Conservation (phyloP, 192 early-diverging fungal genomes). For the Linnemannia schmuckeri region DNA sequence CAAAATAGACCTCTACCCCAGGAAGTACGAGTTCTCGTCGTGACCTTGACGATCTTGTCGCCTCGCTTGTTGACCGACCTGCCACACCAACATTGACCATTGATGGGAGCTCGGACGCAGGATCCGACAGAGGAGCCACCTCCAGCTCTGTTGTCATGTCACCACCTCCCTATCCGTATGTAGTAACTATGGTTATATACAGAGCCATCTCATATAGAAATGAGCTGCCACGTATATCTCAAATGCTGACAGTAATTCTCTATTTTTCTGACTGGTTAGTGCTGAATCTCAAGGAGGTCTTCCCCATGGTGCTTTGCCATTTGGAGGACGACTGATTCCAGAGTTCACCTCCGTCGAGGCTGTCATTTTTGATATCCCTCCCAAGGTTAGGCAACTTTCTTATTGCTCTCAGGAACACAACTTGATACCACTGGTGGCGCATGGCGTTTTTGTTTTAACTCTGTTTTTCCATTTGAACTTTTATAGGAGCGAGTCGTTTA, state of each 20-base stretch:
- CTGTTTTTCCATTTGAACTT: background rate
- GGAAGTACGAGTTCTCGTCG: slow-evolving; percentile 36
- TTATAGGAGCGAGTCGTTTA: slow-evolving; percentile 85
- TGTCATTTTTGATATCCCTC: slow-evolving; percentile 89
- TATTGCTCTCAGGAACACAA: background rate
- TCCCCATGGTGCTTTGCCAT: slow-evolving; percentile 6
- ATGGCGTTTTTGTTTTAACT: background rate
- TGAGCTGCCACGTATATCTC: background rate
- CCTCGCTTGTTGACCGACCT: slow-evolving; percentile 79
- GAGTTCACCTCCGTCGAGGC: slow-evolving; percentile 81
- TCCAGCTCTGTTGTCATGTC: slow-evolving; percentile 57
- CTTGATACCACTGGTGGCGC: background rate
- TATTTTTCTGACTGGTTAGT: slow-evolving; percentile 14
- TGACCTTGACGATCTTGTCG: slow-evolving; percentile 89
- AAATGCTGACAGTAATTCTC: background rate
- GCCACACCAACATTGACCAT: slow-evolving; percentile 50
- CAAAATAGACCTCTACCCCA: slow-evolving; percentile 2
- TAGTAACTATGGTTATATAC: background rate
- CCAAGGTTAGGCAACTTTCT: slow-evolving; percentile 68
- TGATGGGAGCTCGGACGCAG: slow-evolving; percentile 59
- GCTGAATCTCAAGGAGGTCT: slow-evolving; percentile 22
- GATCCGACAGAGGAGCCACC: slow-evolving; percentile 55
- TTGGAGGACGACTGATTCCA: slow-evolving; percentile 58
- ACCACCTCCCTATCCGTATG: slow-evolving; percentile 47
- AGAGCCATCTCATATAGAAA: background rate